phyloP scores from a whole-genome alignment of 495 filamentous ascomycete species.

The Xylaria flabelliformis region DNA sequence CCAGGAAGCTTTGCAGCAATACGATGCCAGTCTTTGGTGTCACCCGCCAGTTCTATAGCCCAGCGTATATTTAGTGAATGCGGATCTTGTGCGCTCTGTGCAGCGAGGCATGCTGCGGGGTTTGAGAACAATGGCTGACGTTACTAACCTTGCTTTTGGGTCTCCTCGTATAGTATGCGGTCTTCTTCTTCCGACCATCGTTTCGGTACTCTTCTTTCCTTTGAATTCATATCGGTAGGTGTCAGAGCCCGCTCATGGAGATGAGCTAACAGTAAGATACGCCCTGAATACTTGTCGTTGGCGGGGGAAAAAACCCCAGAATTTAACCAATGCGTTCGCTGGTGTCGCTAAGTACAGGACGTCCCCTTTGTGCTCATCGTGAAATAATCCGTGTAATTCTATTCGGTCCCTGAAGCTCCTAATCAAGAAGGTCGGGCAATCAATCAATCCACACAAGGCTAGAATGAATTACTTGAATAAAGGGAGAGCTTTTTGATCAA shows the following conservation, averaged over 20 bases:
- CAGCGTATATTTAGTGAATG: neutral
- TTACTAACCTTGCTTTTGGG: conserved; percentile 36
- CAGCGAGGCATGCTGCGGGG: neutral
- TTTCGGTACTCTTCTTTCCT: conserved; percentile 36
- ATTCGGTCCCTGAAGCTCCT: neutral
- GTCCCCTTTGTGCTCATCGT: neutral
- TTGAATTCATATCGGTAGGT: conserved; percentile 16
- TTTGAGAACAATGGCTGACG: neutral
- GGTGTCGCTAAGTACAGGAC: neutral
- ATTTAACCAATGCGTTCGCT: neutral
- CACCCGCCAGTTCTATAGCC: neutral
- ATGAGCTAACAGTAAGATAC: neutral
- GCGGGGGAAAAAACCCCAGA: neutral
- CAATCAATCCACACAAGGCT: neutral
- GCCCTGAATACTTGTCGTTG: neutral
- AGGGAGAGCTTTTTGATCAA: neutral
- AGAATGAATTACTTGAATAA: neutral
- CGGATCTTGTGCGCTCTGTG: neutral
- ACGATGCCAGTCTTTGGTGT: conserved; percentile 40
- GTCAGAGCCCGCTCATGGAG: neutral
- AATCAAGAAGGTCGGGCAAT: neutral
- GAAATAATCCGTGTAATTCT: neutral
- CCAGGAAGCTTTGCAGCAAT: conserved; percentile 47
- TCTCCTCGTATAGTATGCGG: conserved; percentile 39
- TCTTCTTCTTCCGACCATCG: conserved; percentile 44